Base-by-base conservation (phyloP, 371 early-diverging fungal genomes). In the Mucor lusitanicus region DNA sequence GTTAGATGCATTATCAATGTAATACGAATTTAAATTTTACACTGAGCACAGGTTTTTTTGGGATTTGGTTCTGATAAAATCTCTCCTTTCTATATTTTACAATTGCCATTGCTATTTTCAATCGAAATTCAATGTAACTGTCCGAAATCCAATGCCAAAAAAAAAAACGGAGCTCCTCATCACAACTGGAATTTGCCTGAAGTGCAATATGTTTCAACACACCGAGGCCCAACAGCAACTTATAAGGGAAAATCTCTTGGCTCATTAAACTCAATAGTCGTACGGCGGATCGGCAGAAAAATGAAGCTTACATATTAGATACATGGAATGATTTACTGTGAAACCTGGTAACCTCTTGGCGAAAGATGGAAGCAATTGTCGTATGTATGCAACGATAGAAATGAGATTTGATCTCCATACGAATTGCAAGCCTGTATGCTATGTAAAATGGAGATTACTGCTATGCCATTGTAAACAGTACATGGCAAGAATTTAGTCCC, bases 281-380 rank as follows among this genome's bases (percentile, higher is more conserved):
- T 53, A 63, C 63, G 28, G 37, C 28, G 63, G 63, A 54, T 63
- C 54, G 63, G 63, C 63, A 63, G 63, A 63, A 62, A 33, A 62
- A 50, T 53, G n/a, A 53, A 44, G 44, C 44, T 6, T 37, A 37
- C 44, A 17, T 42, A 42, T 42, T n/a, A 42, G 9, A 30, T 25
- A 27, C 46, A 63, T 54, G 25, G 37, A 21, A 30, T 19, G n/a
- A 37, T 23, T 63, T 63, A 27, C 15, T 37, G 53, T 30, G 35
- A 48, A 25, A 63, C 33, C 6, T 23, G 19, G 3, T 27, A 63
- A 15, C 54, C n/a, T 54, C 63, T 63, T 63, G 63, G 63, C 63
- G 53, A 53, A 53, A 63, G 7, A 7, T 44, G 6, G n/a, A n/a
- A 44, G 44, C 8, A 50, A 9, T 11, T n/a, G n/a, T n/a, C n/a